Base-by-base conservation (phyloP, 257 asterid species). In the Solanum ahanhuiri region DNA sequence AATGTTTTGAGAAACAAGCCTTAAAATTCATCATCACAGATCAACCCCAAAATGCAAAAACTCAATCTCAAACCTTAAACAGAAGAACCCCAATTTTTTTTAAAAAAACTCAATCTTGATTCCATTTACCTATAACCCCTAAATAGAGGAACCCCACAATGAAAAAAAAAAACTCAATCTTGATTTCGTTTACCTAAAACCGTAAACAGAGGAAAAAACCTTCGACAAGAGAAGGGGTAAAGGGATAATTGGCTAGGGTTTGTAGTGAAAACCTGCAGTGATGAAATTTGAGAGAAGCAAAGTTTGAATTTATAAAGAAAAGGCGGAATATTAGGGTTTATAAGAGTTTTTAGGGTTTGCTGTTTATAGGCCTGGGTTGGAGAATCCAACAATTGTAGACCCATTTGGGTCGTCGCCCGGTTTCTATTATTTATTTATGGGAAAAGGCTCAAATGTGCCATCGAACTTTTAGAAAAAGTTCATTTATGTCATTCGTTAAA, bases 1-100 rank as follows among this genome's bases (percentile, higher is more conserved):
- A 92, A 93, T 93, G 94, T 82, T 43, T 90, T 84, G 95, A 92
- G 94, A 93, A 94, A 93, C 94, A 93, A 91, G 97, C 95, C 95
- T 91, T 91, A 3, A 9, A n/a, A 66, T 72, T 83, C 3, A 5
- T 92, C 94, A 88, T 93, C 94, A 89, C 22, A 7, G 92, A 89
- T 88, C 67, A 25, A 63, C 9, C 58, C 81, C 81, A 37, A 25
- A 34, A 73, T 34, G 14, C 58, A 54, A 17, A 31, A 15, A 70
- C 14, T 31, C 12, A 70, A 33, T 71, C 79, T 71, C 7, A 28
- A 67, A 17, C 9, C 20, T 2, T 2, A 67, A 67, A 51, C n/a
- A 51, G 60, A 54, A 6, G 71, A 64, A 48, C 22, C 58, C 22
- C 18, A 45, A 9, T 39, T 2, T 30, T 30, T 30, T 30, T 30